Percentiles rank a stretch among this genome's conserved stretches.
Conservation (phyloP, 2,329 filamentous ascomycete species). For the Exophiala mesophila region DNA sequence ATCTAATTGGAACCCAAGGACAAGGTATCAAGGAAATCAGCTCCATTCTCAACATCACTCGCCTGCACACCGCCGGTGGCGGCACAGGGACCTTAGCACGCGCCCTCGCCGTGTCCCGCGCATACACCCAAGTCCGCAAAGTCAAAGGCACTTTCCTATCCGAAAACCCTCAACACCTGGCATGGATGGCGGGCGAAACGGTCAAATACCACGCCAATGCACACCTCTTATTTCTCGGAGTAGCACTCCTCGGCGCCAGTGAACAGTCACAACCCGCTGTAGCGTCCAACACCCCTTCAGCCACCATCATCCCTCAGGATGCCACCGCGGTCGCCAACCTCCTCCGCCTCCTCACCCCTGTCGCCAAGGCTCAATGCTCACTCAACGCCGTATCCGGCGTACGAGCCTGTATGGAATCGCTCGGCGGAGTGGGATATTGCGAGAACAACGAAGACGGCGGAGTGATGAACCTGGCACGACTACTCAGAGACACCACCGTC, state of each 20-base stretch:
- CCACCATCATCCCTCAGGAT: constrained; percentile 25
- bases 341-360: constrained; percentile 32
- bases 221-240: constrained; percentile 26
- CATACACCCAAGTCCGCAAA: constrained; percentile 37
- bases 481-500: constrained; percentile 62
- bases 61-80: constrained; percentile 39
- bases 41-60: constrained; percentile 63
- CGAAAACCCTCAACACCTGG: constrained; percentile 37
- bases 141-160: constrained; percentile 35
- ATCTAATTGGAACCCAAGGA: constrained; percentile 63
- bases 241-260: constrained; percentile 32
- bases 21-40: constrained; percentile 64
- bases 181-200: constrained; percentile 28
- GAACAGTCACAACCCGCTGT: constrained; percentile 29
- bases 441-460: constrained; percentile 43
- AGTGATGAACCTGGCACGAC: constrained; percentile 60
- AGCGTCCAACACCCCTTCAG: constrained; percentile 10
- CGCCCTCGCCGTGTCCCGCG: constrained; percentile 37
- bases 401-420: constrained; percentile 30
- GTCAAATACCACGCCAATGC: constrained; percentile 25
- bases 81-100: constrained; percentile 37
- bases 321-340: constrained; percentile 24
- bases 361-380: constrained; percentile 30
- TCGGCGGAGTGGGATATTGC: constrained; percentile 32
- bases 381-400: constrained; percentile 20